Percentiles rank a stretch among this genome's conserved stretches.
Evolutionary conservation across 2,329 filamentous ascomycete species (phyloP).

Genomic region (Gremmenia infestans): DNA sequence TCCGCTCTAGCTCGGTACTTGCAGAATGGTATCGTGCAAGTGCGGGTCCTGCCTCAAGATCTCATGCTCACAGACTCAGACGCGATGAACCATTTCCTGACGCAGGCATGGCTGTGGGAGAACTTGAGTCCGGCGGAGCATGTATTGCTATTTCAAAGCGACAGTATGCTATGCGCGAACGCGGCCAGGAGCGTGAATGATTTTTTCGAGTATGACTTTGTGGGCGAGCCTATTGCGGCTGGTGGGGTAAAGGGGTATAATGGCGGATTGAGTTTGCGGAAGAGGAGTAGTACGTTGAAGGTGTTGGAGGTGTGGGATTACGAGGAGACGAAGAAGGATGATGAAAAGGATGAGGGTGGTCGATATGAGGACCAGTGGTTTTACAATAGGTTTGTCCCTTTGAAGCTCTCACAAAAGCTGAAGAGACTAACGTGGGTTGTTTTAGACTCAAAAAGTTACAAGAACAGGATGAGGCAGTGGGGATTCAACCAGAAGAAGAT

Average conservation of each 20-base stretch:
- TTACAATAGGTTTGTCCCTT: constrained; percentile 20
- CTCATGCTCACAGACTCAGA: constrained; percentile 32
- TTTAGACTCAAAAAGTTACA: constrained; percentile 21
- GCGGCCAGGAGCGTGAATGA: constrained; percentile 32
- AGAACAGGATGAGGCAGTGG: constrained; percentile 16
- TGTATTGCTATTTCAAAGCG: constrained; percentile 34
- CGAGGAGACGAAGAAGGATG: constrained; percentile 13
- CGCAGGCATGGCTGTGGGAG: constrained; percentile 33
- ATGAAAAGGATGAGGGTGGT: constrained; percentile 12
- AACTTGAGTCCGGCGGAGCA: constrained; percentile 30
- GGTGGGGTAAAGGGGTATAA: constrained; percentile 29
- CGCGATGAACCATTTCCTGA: constrained; percentile 28
- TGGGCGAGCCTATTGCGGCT: constrained; percentile 32
- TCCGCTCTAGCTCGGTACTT: constrained; percentile 36
- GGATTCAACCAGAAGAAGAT: constrained; percentile 16
- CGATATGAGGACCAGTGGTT: constrained; percentile 30
- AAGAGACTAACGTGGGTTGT: neutral
- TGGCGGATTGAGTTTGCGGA: constrained; percentile 36
- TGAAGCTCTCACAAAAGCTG: neutral
- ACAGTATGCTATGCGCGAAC: constrained; percentile 34
- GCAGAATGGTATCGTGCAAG: constrained; percentile 31
- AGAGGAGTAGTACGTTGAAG: constrained; percentile 31
- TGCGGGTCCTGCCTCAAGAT: constrained; percentile 35
- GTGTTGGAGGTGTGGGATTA: constrained; percentile 28
- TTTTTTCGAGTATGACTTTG: constrained; percentile 33